Percentiles rank a stretch among this genome's conserved stretches.
Evolutionary conservation across 179 eudicot genomes (phyloP).

Genomic region (Vitellaria paradoxa): DNA sequence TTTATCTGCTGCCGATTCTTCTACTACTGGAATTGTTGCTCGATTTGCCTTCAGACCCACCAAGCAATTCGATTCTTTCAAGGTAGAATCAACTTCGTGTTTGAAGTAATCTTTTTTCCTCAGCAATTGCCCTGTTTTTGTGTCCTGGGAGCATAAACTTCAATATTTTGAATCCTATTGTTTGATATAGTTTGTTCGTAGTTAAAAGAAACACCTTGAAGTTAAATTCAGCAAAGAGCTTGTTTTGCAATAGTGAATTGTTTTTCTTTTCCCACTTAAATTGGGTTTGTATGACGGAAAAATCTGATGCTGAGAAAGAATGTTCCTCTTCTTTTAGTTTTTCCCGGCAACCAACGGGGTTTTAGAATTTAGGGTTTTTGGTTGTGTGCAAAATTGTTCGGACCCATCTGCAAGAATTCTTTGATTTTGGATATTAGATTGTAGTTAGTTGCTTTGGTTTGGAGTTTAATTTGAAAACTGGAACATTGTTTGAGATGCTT

Average conservation of each 20-base stretch:
- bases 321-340: not conserved
- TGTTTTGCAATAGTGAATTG: too few relatives aligned
- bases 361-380: slow-evolving; percentile 6
- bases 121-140: not conserved
- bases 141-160: not conserved
- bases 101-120: not conserved
- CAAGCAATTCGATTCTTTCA: slow-evolving; percentile 41
- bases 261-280: too few relatives aligned
- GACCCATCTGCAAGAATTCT: not conserved
- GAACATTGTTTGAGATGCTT: slow-evolving; percentile 1
- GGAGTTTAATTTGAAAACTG: not conserved
- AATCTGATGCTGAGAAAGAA: not conserved
- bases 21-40: slow-evolving; percentile 29
- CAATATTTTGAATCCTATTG: not conserved
- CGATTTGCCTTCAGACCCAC: slow-evolving; percentile 33
- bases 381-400: not conserved
- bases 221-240: too few relatives aligned
- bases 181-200: too few relatives aligned
- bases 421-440: not conserved
- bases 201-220: too few relatives aligned
- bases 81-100: slow-evolving; percentile 38
- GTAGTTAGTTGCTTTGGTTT: slow-evolving; percentile 6
- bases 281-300: not conserved
- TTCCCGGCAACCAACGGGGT: not conserved
- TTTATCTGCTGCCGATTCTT: slow-evolving; percentile 28